Evolutionary conservation across 1,139 yeast species (phyloP).

Genomic region (Nakaseomyces glabratus): DNA sequence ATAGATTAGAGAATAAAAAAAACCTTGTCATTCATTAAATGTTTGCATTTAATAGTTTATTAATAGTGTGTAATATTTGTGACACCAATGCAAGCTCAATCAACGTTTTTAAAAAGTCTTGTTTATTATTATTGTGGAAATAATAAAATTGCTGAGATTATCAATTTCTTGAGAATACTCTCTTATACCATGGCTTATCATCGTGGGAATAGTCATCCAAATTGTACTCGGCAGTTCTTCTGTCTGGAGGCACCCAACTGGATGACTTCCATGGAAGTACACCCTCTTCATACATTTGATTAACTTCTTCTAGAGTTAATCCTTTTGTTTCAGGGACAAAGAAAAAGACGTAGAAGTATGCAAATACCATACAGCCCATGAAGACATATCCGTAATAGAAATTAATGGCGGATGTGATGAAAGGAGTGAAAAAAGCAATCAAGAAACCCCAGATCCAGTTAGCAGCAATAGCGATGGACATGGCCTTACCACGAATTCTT

Average conservation of each 20-base stretch:
- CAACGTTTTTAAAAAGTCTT: too few relatives aligned
- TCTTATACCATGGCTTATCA: slow-evolving; percentile 19
- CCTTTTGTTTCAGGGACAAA: slow-evolving; percentile 64
- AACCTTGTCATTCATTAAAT: too few relatives aligned
- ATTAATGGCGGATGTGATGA: slow-evolving; percentile 40
- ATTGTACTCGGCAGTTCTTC: slow-evolving; percentile 27
- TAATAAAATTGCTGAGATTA: background rate
- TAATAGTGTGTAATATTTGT: too few relatives aligned
- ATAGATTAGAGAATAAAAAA: too few relatives aligned
- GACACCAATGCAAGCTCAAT: too few relatives aligned
- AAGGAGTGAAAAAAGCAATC: slow-evolving; percentile 66
- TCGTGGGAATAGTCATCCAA: slow-evolving; percentile 14
- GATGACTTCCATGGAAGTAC: slow-evolving; percentile 39
- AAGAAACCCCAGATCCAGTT: slow-evolving; percentile 75
- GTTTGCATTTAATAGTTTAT: too few relatives aligned
- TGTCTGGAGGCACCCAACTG: slow-evolving; percentile 20
- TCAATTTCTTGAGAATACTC: slow-evolving; percentile 14
- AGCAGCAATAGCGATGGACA: slow-evolving; percentile 61
- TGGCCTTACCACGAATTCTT: slow-evolving; percentile 66
- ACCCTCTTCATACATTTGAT: slow-evolving; percentile 41
- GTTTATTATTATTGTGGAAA: background rate
- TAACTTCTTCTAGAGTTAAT: slow-evolving; percentile 60
- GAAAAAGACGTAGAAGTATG: slow-evolving; percentile 54
- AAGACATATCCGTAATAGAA: slow-evolving; percentile 58
- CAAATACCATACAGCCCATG: slow-evolving; percentile 56